Percentiles rank a stretch among this genome's conserved stretches.
Conservation (phyloP, 225 moss, liverwort and hornwort species). For the Takakia lepidozioides region DNA sequence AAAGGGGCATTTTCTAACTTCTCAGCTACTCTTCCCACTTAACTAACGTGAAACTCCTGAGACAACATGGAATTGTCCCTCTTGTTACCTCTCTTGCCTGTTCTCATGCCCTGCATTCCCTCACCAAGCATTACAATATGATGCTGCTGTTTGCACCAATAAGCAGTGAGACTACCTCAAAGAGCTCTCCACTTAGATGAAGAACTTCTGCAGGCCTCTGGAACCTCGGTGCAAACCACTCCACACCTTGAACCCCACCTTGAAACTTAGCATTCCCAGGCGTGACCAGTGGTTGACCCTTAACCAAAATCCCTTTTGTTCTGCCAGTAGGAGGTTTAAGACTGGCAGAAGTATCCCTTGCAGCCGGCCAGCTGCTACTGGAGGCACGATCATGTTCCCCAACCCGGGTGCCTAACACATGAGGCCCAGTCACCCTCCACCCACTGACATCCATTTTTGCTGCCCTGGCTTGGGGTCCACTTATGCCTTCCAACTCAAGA, state of each 20-base stretch:
- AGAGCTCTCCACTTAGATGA: conserved; percentile 55
- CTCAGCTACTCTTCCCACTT: too few species aligned
- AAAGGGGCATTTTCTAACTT: too few species aligned
- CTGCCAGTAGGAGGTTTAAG: conserved; percentile 15
- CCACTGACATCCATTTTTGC: conserved; percentile 23
- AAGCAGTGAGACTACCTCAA: conserved; percentile 43
- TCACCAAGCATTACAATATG: too few species aligned
- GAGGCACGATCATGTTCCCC: too few species aligned
- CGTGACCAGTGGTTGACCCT: conserved; percentile 10
- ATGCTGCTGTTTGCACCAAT: too few species aligned
- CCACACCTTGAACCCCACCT: conserved; percentile 3
- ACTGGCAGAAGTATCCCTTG: too few species aligned
- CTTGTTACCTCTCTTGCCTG: too few species aligned
- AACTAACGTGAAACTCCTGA: too few species aligned
- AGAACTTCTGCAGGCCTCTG: conserved; percentile 37
- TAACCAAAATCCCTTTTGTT: conserved; percentile 8
- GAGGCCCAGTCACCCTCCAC: conserved; percentile 53
- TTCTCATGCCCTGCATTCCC: too few species aligned
- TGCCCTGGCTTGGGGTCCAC: conserved; percentile 33
- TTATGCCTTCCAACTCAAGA: conserved; percentile 88
- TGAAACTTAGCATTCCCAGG: conserved; percentile 1
- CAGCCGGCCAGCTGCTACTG: too few species aligned
- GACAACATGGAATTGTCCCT: too few species aligned
- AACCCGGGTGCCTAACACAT: too few species aligned
- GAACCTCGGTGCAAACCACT: conserved; percentile 24